Conservation (phyloP, 352 stramenopile genomes). For the Globisporangium nodosum region DNA sequence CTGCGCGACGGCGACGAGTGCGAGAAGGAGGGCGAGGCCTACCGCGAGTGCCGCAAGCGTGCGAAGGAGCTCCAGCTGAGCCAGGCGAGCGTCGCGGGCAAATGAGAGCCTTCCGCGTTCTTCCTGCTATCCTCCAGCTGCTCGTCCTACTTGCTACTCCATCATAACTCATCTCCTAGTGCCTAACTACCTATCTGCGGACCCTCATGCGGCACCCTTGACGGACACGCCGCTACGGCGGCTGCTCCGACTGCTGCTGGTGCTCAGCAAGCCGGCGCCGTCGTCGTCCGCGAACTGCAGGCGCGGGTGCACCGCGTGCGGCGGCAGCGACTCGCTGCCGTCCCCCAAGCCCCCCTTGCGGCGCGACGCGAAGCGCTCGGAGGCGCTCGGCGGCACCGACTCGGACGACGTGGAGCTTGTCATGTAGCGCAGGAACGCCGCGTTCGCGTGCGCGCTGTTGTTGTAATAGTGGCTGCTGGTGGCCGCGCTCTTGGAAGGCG, state of each 20-base stretch:
- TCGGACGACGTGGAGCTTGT: conserved; percentile 13
- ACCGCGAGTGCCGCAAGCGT: conserved; percentile 55
- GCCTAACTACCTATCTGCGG: neutral
- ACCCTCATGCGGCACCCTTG: conserved; percentile 4
- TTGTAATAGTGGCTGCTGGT: conserved; percentile 16
- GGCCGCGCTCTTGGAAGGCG: conserved; percentile 18
- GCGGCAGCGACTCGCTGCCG: neutral
- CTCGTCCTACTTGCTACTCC: neutral
- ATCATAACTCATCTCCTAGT: neutral
- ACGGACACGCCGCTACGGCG: conserved; percentile 14
- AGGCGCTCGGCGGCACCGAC: conserved; percentile 9
- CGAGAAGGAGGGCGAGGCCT: conserved; percentile 52
- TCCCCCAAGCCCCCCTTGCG: conserved; percentile 15
- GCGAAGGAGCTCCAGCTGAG: conserved; percentile 28
- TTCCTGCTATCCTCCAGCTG: neutral
- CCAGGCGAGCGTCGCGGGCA: conserved; percentile 13
- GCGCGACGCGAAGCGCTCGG: conserved; percentile 7
- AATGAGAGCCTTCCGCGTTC: neutral
- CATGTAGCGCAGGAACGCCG: conserved; percentile 14
- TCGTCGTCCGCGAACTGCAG: conserved; percentile 23
- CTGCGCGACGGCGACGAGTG: conserved; percentile 72
- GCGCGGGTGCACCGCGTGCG: neutral
- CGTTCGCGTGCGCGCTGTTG: conserved; percentile 11
- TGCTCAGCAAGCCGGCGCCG: conserved; percentile 3
- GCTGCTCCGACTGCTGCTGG: conserved; percentile 10